Evolutionary conservation across 768 basidiomycete genomes (phyloP).

Genomic region (Fomitopsis serialis): DNA sequence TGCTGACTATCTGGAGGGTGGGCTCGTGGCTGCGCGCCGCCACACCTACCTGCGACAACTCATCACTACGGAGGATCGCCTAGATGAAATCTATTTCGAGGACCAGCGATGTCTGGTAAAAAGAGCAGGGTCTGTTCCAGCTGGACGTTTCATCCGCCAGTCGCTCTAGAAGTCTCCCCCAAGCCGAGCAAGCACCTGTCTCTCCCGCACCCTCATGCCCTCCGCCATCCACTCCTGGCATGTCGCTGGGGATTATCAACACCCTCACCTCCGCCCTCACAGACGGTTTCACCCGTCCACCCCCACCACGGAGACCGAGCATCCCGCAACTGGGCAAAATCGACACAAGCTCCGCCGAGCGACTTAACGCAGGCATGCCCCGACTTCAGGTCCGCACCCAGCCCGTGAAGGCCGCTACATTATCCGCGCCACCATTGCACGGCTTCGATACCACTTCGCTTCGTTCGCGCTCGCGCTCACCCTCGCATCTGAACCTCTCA

Average conservation of each 20-base stretch:
- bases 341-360: slow-evolving; percentile 55
- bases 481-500: slow-evolving; percentile 54
- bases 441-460: slow-evolving; percentile 3
- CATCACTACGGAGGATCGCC: slow-evolving; percentile 24
- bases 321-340: slow-evolving; percentile 57
- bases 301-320: slow-evolving; percentile 55
- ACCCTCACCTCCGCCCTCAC: slow-evolving; percentile 66
- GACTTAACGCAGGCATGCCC: slow-evolving; percentile 41
- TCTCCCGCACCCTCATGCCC: slow-evolving; percentile 60
- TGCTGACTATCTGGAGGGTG: slow-evolving; percentile 69
- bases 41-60: slow-evolving; percentile 50
- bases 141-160: slow-evolving; percentile 55
- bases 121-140: slow-evolving; percentile 57
- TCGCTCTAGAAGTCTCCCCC: slow-evolving; percentile 46
- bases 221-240: slow-evolving; percentile 33
- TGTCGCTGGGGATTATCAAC: slow-evolving; percentile 36
- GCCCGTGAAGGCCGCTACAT: slow-evolving; percentile 54
- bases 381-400: slow-evolving; percentile 58
- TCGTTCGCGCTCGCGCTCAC: slow-evolving; percentile 37
- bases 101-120: slow-evolving; percentile 17
- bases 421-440: slow-evolving; percentile 32
- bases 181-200: slow-evolving; percentile 45
- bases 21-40: slow-evolving; percentile 56
- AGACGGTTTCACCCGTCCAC: slow-evolving; percentile 47
- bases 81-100: slow-evolving; percentile 8